phyloP scores from a whole-genome alignment of 1,284 basidiomycete genomes.

The Moesziomyces parantarcticus region DNA sequence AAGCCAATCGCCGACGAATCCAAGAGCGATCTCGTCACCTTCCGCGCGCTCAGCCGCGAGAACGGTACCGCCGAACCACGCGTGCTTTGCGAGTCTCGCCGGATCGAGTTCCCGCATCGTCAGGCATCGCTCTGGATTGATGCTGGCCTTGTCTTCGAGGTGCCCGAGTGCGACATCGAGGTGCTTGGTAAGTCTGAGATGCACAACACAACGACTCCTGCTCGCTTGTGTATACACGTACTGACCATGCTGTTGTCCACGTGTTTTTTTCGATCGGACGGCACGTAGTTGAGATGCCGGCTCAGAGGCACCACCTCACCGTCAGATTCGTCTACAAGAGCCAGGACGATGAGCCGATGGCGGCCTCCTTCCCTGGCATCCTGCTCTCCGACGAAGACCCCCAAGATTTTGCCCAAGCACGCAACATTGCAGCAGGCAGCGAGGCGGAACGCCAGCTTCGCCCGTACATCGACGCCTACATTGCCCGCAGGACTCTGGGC shows the following conservation, averaged over 20 bases:
- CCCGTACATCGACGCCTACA: constrained; percentile 2
- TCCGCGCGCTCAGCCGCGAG: background rate
- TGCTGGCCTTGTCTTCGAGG: constrained; percentile 1
- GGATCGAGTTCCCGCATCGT: background rate
- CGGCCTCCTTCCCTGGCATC: constrained; percentile 5
- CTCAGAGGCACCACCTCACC: constrained; percentile 1
- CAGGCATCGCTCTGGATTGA: constrained; percentile 13
- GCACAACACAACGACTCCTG: background rate
- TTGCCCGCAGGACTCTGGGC: background rate
- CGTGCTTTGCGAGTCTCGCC: constrained; percentile 2
- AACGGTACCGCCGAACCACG: background rate
- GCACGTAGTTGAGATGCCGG: constrained; percentile 5
- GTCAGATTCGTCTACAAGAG: constrained; percentile 3
- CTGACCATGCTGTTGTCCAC: background rate
- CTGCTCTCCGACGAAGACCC: background rate
- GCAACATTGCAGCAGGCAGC: background rate
- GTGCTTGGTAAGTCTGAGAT: constrained; percentile 2
- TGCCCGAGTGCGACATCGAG: constrained; percentile 8
- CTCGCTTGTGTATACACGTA: background rate
- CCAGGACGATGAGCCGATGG: background rate
- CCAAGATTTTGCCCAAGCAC: background rate
- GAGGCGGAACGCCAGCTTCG: constrained; percentile 9
- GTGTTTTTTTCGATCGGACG: background rate
- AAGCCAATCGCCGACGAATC: background rate
- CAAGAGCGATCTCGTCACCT: background rate